A percentile compares a stretch with the other conserved stretches of the same genome.
phyloP scores from a whole-genome alignment of 257 asterid genomes.

The Eucommia ulmoides region DNA sequence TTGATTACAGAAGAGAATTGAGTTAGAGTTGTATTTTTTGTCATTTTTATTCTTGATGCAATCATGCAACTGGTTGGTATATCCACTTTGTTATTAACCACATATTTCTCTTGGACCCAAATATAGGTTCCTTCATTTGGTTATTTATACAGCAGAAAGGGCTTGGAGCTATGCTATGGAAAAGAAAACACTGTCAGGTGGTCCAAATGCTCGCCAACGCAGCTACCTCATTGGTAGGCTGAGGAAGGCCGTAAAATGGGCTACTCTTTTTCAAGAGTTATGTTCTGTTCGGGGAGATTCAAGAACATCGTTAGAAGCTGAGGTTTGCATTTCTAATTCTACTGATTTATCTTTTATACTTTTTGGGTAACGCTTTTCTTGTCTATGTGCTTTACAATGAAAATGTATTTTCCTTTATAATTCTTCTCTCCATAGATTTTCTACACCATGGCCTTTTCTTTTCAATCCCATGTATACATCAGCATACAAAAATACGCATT shows the following conservation, averaged over 20 bases:
- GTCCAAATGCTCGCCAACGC: conserved; percentile 91
- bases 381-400: too few species aligned
- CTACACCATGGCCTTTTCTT: too few species aligned
- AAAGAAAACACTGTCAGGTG: conserved; percentile 89
- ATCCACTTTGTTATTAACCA: background rate
- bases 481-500: too few species aligned
- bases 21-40: too few species aligned
- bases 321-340: conserved; percentile 32
- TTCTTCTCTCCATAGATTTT: too few species aligned
- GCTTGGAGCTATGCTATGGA: conserved; percentile 99
- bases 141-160: conserved; percentile 84
- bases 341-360: too few species aligned
- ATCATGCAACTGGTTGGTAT: background rate
- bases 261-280: conserved; percentile 71
- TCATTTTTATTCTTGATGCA: too few species aligned
- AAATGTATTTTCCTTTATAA: too few species aligned
- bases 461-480: too few species aligned
- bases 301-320: conserved; percentile 92
- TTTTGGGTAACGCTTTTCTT: too few species aligned
- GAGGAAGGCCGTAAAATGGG: conserved; percentile 93
- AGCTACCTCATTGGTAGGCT: conserved; percentile 89
- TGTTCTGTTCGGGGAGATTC: conserved; percentile 83
- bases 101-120: conserved; percentile 4
- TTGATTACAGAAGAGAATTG: too few species aligned
- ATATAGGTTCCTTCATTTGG: conserved; percentile 80